Base-by-base conservation (phyloP, 2,329 filamentous ascomycete genomes). In the Zalaria obscura region DNA sequence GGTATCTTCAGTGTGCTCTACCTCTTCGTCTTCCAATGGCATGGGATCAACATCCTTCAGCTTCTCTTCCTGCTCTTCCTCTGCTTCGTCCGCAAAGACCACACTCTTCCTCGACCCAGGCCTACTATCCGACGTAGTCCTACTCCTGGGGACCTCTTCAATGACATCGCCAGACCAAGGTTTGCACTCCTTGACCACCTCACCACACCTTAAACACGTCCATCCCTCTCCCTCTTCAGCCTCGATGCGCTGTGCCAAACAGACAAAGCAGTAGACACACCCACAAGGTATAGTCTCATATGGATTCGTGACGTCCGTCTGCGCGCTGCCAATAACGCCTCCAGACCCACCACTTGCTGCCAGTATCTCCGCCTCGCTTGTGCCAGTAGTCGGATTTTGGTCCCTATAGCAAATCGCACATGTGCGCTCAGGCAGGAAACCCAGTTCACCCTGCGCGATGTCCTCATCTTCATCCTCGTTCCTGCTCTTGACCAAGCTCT, bases 371-470 rank as follows among this genome's bases (percentile, higher is more conserved):
- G 73, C 78, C 62, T 93, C 87, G 2, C 76, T 77, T 1, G 76
- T 51, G 9, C 56, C 56, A 0, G 57, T 73, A 1, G 78, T 64
- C 6, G 83, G 73, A 57, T 93, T 95, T 59, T 93, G 86, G 52
- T 94, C 88, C 53, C 88, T 79, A 60, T 96, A 96, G 65, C 91
- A 98, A 48, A 98, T 95, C 39, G 88, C 88, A 60, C 91, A 98
- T 0, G 89, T 96, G 45, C 89, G 71, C 61, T 96, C 88, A 0
- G 91, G 91, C 27, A 98, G 67, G 60, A 93, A 95, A 0, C 75
- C 73, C 38, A 86, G 74, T 57, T 94, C 86, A 38, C 70, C 72
- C 41, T 75, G 72, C 39, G 70, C 64, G 4, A 45, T 51, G 3
- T 51, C 48, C 27, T 62, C 59, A 8, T 67, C 64, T 4, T 70